Base-by-base conservation (phyloP, 2,329 filamentous ascomycete genomes). In the Biscogniauxia mediterranea region DNA sequence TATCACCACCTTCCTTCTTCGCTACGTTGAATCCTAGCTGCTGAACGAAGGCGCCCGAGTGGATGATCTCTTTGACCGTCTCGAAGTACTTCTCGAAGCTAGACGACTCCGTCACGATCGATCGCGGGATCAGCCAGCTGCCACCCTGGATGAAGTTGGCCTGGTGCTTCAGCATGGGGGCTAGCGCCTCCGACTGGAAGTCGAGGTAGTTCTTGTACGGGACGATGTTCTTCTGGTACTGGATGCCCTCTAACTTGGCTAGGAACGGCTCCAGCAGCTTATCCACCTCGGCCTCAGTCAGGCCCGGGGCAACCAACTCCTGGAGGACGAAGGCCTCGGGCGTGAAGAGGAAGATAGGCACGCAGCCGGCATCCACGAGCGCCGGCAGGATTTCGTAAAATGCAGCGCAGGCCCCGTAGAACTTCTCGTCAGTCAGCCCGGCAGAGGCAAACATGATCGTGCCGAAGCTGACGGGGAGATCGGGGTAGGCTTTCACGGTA, bases 401-500 rank as follows among this genome's bases (percentile, higher is more conserved):
- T 7, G 59, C 38, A 13, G 5, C 46, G 17, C 19, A 19, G 19
- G 46, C 46, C 25, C 46, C 28, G 26, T 53, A 58, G 52, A 52
- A 58, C 13, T 7, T 23, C 3, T 61, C 55, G n/a, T 58, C 53
- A 2, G 53, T 25, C 8, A 58, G 25, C 11, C 54, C 56, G 0
- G 70, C 61, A 13, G 71, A 68, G 20, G 72, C 69, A 62, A 85
- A 81, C 1, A 71, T 74, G 7, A 85, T 66, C 5, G 75, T 78
- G 1, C 79, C 76, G 2, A 79, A 82, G 0, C 76, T 76, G 8
- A 81, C 74, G 0, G 72, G 70, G 2, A 69, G 69, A 59, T 81
- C 79, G 0, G 77, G 73, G 69, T 85, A 77, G 0, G 80, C 79
- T 60, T 81, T 82, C 52, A 80, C 74, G 0, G 83, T 87, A 70